Conservation (phyloP, 108 stramenopile species). For the Aurantiochytrium sp. region DNA sequence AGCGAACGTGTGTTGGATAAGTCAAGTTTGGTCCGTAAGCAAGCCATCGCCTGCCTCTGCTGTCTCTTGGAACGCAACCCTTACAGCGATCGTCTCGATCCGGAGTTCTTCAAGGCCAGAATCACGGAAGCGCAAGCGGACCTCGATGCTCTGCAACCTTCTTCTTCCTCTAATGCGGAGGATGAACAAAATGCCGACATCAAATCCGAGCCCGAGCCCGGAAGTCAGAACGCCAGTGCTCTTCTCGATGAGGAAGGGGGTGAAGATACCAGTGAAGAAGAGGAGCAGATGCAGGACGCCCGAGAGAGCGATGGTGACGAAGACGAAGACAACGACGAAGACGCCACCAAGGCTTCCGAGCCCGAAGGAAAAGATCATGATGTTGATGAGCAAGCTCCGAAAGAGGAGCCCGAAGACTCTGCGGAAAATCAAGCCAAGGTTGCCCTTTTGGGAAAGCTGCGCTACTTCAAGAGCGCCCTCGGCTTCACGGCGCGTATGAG, state of each 20-base stretch:
- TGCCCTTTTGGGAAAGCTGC: background rate
- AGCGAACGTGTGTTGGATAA: conserved; percentile 81
- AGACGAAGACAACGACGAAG: too few relatives aligned
- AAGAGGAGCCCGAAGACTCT: background rate
- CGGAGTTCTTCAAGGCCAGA: conserved; percentile 53
- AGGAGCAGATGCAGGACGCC: too few relatives aligned
- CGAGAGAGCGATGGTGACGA: too few relatives aligned
- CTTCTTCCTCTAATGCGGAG: background rate
- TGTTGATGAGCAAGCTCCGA: too few relatives aligned
- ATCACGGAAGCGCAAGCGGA: background rate
- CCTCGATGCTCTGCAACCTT: background rate
- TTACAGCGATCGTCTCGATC: conserved; percentile 77
- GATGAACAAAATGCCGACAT: background rate
- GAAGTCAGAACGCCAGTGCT: too few relatives aligned
- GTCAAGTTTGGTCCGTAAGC: conserved; percentile 82
- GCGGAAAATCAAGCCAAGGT: background rate
- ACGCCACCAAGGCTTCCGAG: too few relatives aligned
- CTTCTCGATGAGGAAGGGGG: too few relatives aligned
- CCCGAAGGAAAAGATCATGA: too few relatives aligned
- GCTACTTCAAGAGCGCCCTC: background rate
- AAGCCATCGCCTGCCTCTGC: conserved; percentile 74
- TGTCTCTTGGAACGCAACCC: conserved; percentile 82
- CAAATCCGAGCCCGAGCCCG: background rate
- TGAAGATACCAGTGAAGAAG: too few relatives aligned
- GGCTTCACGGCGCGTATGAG: conserved; percentile 4